Evolutionary conservation across 768 basidiomycete genomes (phyloP), one percentile per base, ranked within the genome.

Genomic region (Suillus paluster): DNA sequence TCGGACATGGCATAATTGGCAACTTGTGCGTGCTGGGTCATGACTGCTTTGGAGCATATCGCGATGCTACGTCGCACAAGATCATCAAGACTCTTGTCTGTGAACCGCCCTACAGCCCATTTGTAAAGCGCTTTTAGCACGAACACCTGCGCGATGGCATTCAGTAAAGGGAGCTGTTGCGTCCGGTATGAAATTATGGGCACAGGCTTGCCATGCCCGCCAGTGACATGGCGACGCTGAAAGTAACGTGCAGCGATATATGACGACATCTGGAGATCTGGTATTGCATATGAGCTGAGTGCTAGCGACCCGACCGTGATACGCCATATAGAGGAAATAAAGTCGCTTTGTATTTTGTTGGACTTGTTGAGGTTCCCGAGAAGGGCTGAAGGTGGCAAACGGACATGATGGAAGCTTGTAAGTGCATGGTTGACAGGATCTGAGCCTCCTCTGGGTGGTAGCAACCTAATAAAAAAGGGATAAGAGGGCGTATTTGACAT

Each of bases 131-230:
- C 78, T 33, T 74, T 61, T 50, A 80, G 42, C 5, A 81, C 80
- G 48, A 70, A 74, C 3, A 71, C 50, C 61, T 78, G 77, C 5
- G 80, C 73, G 1, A 78, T 48, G 5, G 77, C 73, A 6, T 66
- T 64, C 8, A 81, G 62, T 30, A 82, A 72, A 17, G 81, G 81
- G 4, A 64, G 65, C 39, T 80, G 71, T 66, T 81, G 81, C 7
- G 81, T 82, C 6, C 74, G 68, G 75, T 81, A 82, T 0, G 66
- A 61, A 8, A 80, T 68, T 64, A 82, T 77, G 9, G 77, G 75
- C 11, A 50, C 63, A 4, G 33, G 54, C 15, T 54, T 50, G 5
- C 66, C 64, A 27, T 64, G 41, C 41, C 46, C 11, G 52, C 68
- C 19, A n/a, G 34, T 36, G 19, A 62, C 30, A 17, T 27, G 62